Evolutionary conservation across 345 rosid genomes (phyloP).

Genomic region (sweet orange (Citrus sinensis)): DVS_A1.0 CM039161.1:23546001-23546500

Average conservation of each 20-base stretch:
- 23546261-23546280: conserved; percentile 15
- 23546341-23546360: conserved; percentile 43
- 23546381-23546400: conserved; percentile 16
- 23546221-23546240: conserved; percentile 81
- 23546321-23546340: neutral
- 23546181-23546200: neutral
- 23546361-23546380: conserved; percentile 47
- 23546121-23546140: neutral
- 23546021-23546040: neutral
- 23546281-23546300: neutral
- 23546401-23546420: conserved; percentile 16
- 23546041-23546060: neutral
- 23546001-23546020: conserved; percentile 79
- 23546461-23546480: conserved; percentile 22
- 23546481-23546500: conserved; percentile 2
- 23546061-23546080: neutral
- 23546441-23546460: neutral
- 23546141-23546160: neutral
- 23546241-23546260: conserved; percentile 81
- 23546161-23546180: neutral
- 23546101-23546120: neutral
- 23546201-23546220: conserved; percentile 79
- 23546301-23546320: neutral
- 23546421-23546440: conserved; percentile 7
- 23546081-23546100: neutral